These are phyloP conservation scores for Didymella pomorum DNA, from an alignment of 2,329 filamentous ascomycete genomes.

Conservation along the genomic window DNA sequence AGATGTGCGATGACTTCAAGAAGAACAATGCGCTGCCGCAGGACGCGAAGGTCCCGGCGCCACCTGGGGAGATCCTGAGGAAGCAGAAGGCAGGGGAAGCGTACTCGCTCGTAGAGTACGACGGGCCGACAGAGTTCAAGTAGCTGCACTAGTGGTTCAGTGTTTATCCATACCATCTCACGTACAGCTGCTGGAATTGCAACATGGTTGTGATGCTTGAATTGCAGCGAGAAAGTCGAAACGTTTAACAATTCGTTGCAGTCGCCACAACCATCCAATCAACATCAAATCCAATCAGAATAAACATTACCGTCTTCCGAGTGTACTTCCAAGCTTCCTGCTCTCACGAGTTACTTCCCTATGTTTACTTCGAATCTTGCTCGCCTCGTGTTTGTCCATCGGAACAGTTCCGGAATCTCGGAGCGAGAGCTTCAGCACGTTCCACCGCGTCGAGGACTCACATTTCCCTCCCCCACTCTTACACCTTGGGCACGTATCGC, in stretches of 20 bases:
- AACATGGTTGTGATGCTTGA: neutral
- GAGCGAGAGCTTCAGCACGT: constrained; percentile 14
- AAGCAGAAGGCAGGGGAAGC: constrained; percentile 47
- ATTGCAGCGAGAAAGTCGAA: neutral
- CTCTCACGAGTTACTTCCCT: neutral
- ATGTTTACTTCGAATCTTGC: neutral
- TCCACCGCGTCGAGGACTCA: neutral
- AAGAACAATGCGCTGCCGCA: constrained; percentile 64
- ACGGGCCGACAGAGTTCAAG: constrained; percentile 24
- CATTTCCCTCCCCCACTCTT: constrained; percentile 36
- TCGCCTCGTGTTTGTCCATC: neutral
- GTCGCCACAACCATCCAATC: neutral
- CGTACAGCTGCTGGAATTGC: neutral
- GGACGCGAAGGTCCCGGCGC: constrained; percentile 68
- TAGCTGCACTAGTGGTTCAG: neutral
- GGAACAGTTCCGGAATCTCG: constrained; percentile 16
- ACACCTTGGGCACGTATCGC: constrained; percentile 15
- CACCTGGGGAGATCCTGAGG: constrained; percentile 60
- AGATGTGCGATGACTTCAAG: constrained; percentile 78
- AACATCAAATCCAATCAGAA: neutral
- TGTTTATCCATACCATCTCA: neutral
- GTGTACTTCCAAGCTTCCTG: neutral
- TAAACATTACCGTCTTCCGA: neutral
- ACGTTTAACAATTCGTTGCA: neutral
- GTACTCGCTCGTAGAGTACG: constrained; percentile 35